Conservation (phyloP, 2,329 filamentous ascomycete genomes). For the Leptosphaerulina australis region DNA sequence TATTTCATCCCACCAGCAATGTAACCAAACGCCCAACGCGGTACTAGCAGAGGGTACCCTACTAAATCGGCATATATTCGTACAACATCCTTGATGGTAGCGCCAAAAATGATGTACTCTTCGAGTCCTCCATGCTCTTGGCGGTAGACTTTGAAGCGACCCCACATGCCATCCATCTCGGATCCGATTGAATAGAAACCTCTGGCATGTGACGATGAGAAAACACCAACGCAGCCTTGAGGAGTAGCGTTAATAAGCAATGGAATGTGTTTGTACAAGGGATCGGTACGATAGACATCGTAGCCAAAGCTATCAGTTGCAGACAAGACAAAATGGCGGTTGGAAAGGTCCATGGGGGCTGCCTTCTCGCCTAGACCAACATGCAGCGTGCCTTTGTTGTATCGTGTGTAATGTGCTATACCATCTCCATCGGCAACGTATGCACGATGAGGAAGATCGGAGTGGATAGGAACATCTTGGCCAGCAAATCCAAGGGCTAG, state of each 20-base stretch:
- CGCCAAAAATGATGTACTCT: constrained; percentile 71
- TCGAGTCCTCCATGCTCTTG: constrained; percentile 75
- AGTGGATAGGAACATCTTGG: constrained; percentile 61
- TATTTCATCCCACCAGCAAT: constrained; percentile 71
- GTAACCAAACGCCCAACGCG: constrained; percentile 75
- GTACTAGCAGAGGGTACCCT: constrained; percentile 70
- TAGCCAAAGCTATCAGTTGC: constrained; percentile 77
- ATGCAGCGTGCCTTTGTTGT: constrained; percentile 67
- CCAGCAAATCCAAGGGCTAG: constrained; percentile 61
- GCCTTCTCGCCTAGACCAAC: constrained; percentile 75
- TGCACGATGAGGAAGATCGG: constrained; percentile 68
- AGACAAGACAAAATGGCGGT: constrained; percentile 68
- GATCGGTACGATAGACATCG: constrained; percentile 72
- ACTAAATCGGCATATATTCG: constrained; percentile 69
- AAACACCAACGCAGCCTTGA: constrained; percentile 67
- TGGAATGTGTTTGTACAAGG: constrained; percentile 77
- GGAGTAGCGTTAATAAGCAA: constrained; percentile 72
- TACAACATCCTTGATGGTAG: constrained; percentile 70
- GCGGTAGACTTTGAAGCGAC: constrained; percentile 74
- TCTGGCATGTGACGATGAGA: constrained; percentile 69
- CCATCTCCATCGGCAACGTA: constrained; percentile 68
- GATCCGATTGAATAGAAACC: constrained; percentile 71
- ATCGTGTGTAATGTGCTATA: constrained; percentile 68
- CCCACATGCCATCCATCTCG: constrained; percentile 78
- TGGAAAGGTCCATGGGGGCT: constrained; percentile 73